Conservation (phyloP, 371 early-diverging fungal species). For the Mortierella sp. region DNA sequence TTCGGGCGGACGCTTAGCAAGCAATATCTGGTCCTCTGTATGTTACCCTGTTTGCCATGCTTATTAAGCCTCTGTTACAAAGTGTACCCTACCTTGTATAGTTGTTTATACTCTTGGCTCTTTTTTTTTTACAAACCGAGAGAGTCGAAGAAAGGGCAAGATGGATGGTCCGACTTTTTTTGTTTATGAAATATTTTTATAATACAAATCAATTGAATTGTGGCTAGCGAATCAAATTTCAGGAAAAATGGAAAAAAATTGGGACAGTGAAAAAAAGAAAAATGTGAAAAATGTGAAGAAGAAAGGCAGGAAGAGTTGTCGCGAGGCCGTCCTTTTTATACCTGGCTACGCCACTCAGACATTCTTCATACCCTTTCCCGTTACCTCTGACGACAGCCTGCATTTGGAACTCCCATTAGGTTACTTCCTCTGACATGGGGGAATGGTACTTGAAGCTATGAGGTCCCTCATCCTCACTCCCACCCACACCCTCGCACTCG, state of each 20-base stretch:
- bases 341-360: not conserved
- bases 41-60: too few relatives aligned
- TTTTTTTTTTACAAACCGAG: not conserved
- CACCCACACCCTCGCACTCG: not conserved
- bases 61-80: not conserved
- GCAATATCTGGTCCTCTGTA: not conserved
- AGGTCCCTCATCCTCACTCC: not conserved
- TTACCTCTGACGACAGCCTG: not conserved
- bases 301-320: not conserved
- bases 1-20: not conserved
- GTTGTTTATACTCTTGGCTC: too few relatives aligned
- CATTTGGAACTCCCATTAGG: not conserved
- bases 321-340: constrained; percentile 1
- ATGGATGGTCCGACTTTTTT: not conserved
- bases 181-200: constrained; percentile 4
- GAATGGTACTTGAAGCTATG: too few relatives aligned
- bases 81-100: too few relatives aligned
- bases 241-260: not conserved
- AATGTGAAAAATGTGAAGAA: not conserved
- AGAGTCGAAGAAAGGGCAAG: too few relatives aligned
- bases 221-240: not conserved
- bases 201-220: not conserved
- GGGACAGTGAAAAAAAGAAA: not conserved
- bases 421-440: not conserved
- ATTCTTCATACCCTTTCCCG: not conserved